A percentile compares a stretch with the other conserved stretches of the same genome.
These are phyloP conservation scores for Aureobasidium subglaciale DNA, from an alignment of 2,329 filamentous ascomycete species.

Conservation along the genomic window DNA sequence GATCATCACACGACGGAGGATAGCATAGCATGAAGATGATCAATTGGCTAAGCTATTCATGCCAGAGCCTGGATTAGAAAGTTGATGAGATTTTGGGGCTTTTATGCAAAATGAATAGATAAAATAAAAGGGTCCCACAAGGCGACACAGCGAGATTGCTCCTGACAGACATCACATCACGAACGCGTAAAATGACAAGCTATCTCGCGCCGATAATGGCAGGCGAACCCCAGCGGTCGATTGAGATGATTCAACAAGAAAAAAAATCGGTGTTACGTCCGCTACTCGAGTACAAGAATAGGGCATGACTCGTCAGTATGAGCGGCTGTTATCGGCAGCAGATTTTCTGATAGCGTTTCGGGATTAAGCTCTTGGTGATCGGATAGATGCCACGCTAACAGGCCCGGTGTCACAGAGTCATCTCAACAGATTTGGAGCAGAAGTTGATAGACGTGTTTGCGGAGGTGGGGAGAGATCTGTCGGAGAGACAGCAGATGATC, in stretches of 20 bases:
- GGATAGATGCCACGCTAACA: constrained; percentile 11
- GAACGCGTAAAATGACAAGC: background rate
- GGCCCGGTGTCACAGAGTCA: background rate
- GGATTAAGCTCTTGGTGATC: background rate
- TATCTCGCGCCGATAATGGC: background rate
- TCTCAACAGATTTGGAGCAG: background rate
- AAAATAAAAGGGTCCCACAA: too few species aligned
- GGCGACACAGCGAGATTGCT: too few species aligned
- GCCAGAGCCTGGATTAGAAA: too few species aligned
- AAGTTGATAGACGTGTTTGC: background rate
- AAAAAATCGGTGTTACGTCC: too few species aligned
- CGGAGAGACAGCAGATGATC: background rate
- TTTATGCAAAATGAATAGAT: too few species aligned
- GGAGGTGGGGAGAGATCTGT: background rate
- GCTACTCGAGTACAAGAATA: background rate
- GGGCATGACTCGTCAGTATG: constrained; percentile 1
- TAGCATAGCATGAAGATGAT: too few species aligned
- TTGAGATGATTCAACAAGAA: background rate
- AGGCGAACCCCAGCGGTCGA: background rate
- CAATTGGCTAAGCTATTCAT: too few species aligned
- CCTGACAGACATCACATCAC: background rate
- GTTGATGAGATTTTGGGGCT: too few species aligned
- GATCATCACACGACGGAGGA: too few species aligned
- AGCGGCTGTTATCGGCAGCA: background rate
- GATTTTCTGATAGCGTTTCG: constrained; percentile 1